phyloP scores from a whole-genome alignment of 2,329 filamentous ascomycete genomes.

The Sclerotinia sclerotiorum region DNA sequence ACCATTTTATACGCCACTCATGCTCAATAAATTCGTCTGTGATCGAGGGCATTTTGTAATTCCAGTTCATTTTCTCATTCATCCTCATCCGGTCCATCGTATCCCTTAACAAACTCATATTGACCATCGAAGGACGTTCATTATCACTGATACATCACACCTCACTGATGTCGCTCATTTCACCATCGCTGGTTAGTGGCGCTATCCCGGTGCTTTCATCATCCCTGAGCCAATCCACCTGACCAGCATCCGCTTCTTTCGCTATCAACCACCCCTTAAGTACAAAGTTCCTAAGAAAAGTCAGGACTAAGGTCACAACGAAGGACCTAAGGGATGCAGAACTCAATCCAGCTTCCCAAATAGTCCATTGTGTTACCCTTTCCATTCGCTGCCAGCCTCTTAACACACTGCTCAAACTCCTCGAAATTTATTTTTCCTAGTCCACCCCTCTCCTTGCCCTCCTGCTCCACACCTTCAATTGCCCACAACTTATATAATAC shows the following conservation, averaged over 20 bases:
- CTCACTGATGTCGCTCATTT: too few relatives aligned
- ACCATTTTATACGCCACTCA: not conserved
- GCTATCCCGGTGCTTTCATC: too few relatives aligned
- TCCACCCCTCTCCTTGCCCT: slow-evolving; percentile 71
- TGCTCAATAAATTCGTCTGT: too few relatives aligned
- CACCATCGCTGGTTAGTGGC: not conserved
- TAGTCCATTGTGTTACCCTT: slow-evolving; percentile 69
- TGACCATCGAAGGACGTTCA: too few relatives aligned
- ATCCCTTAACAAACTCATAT: too few relatives aligned
- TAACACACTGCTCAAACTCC: slow-evolving; percentile 78
- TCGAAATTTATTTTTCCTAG: slow-evolving; percentile 73
- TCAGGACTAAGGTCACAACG: not conserved
- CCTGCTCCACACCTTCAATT: slow-evolving; percentile 42
- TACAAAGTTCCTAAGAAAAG: not conserved
- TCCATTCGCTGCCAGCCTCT: slow-evolving; percentile 51
- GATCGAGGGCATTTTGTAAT: too few relatives aligned
- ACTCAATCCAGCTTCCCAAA: slow-evolving; percentile 88
- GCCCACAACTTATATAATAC: slow-evolving; percentile 33
- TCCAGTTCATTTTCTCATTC: too few relatives aligned
- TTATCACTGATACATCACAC: too few relatives aligned
- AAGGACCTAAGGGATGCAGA: slow-evolving; percentile 56
- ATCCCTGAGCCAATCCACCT: not conserved
- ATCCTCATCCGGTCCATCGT: too few relatives aligned
- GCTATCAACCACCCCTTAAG: not conserved
- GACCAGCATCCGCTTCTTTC: not conserved